phyloP scores from a whole-genome alignment of 352 stramenopile genomes.

The Pythium rishiriense region DNA sequence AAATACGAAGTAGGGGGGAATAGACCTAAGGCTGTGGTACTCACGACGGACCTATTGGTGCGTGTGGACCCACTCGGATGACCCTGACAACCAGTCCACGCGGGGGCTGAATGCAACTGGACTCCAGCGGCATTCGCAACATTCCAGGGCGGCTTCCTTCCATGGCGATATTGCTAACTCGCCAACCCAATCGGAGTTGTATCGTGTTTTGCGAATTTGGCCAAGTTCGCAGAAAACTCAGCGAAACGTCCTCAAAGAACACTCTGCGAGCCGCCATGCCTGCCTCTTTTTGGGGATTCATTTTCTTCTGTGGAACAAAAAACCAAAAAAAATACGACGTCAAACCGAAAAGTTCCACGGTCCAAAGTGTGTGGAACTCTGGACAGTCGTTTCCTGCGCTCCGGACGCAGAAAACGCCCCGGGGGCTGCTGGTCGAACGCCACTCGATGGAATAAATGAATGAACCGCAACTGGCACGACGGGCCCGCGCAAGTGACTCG shows the following conservation, averaged over 20 bases:
- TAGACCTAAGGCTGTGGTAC: no score
- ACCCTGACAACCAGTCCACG: no score
- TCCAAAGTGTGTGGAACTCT: neutral
- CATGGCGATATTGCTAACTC: neutral
- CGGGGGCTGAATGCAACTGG: no score
- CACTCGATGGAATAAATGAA: slow-evolving; percentile 13
- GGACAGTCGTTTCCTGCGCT: neutral
- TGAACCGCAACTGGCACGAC: neutral
- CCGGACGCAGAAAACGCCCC: neutral
- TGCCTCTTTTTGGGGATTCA: neutral
- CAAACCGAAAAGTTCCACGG: slow-evolving; percentile 5
- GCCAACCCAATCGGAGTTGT: no score
- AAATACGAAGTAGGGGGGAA: no score
- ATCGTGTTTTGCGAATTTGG: neutral
- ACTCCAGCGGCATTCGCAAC: no score
- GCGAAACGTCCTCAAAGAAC: neutral
- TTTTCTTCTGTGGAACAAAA: slow-evolving; percentile 12
- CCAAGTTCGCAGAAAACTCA: neutral
- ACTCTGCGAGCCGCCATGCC: slow-evolving; percentile 1
- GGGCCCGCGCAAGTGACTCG: no score
- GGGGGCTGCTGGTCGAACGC: slow-evolving; percentile 5
- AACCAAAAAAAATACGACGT: neutral
- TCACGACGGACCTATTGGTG: no score
- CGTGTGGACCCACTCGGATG: no score
- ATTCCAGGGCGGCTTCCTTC: neutral